Evolutionary conservation across 768 basidiomycete species (phyloP), one percentile per base, ranked within the genome.

Genomic region (Trametes cubensis): DNA sequence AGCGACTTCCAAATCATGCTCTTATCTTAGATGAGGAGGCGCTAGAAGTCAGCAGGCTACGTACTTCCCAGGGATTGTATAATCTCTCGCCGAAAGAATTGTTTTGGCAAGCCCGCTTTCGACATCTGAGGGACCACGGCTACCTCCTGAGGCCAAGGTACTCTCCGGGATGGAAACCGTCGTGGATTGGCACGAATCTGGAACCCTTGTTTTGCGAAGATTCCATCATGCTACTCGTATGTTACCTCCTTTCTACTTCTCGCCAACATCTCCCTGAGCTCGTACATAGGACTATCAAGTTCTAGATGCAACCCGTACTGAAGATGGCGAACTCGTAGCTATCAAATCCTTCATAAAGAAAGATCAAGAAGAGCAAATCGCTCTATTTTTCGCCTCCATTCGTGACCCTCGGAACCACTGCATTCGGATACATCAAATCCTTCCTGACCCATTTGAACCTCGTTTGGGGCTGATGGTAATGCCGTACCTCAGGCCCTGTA

Each of bases 401-500:
- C 25, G 49, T 14, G 52, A 61, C 7, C 52, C 65, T 0, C 18
- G 4, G 14, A 73, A 73, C 26, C 72, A 72, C 60, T 71, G 62
- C 20, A 70, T 70, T 3, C 67, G 64, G 0, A 28, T 71, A 2
- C 23, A 68, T 11, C 67, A 72, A 13, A 47, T 66, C 5, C 42
- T 72, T 3, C 28, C 53, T 0, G 69, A 71, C 46, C 65, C 67
- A 3, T 56, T 60, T 4, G 59, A 67, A 5, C 20, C 40, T 6
- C 21, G 23, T 10, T 49, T 38, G 14, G 44, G 47, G 0, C 55
- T 67, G 17, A 57, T 73, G 49, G 67, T 75, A 8, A 73, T 71
- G 63, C 62, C 73, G 6, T 65, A 64, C n/a, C 50, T 75, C 13
- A 66, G 72, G 21, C 67, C 62, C 2, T 69, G 66, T 50, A 59